Base-by-base conservation (phyloP, 352 stramenopile species). In the Nothophytophthora sp. region DNA sequence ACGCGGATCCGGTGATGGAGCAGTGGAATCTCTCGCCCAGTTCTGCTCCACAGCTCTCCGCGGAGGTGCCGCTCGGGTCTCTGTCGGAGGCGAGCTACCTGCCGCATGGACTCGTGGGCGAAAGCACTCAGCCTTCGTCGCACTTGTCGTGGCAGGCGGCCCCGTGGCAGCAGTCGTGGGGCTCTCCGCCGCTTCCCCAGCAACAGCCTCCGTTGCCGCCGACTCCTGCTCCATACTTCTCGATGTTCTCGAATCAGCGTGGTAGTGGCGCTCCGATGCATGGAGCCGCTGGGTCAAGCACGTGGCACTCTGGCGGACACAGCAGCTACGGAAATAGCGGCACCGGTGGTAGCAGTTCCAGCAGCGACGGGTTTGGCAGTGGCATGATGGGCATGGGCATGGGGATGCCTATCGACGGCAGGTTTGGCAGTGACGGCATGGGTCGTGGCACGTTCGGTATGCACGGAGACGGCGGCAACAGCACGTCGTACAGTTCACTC, bases 11-110 rank as follows among this genome's bases (percentile, higher is more conserved):
- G 7, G 73, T 86, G 45, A 89, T 90, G 33, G 81, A 92, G 53
- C 80, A 90, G 37, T 92, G 81, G 81, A 90, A 86, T 32, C 33
- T 92, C 20, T 90, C 81, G 36, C 77, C 78, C 42, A 77, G 70
- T 12, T 59, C 63, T 19, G 59, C 70, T 10, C 70, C 79, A 5
- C 76, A 81, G 22, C 55, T 66, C 10, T 60, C 55, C 1, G 55
- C 63, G 7, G 66, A 86, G 15, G 45, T 74, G n/a, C 69, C 81
- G 24, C 64, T 74, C 30, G 43, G 81, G 2, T 75, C 64, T 2
- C 57, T 73, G 29, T 75, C 63, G 4, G 53, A 88, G n/a, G 55
- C 71, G 7, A 70, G 52, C 47, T 86, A 79, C 35, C 61, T 85
- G 9, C 63, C 67, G 3, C 51, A 73, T 25, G 64, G 67, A 34